Evolutionary conservation across 2,329 filamentous ascomycete species (phyloP).

Genomic region (Leptographium lundbergii): DNA sequence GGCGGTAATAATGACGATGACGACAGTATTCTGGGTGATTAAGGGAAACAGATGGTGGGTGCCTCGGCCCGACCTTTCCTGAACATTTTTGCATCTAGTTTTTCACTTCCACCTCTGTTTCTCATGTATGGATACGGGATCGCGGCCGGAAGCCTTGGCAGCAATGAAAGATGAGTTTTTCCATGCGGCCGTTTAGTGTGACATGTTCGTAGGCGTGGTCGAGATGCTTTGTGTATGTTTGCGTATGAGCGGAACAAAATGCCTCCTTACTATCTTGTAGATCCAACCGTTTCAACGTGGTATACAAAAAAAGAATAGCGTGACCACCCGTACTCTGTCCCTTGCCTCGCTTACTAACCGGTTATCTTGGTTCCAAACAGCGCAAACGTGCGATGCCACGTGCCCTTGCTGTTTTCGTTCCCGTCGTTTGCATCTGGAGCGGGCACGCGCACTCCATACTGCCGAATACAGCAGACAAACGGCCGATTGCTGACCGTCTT

Average conservation of each 20-base stretch:
- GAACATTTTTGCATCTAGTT: not conserved
- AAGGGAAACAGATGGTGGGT: not conserved
- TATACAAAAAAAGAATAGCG: too few relatives aligned
- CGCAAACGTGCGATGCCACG: constrained; percentile 51
- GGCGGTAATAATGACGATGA: constrained; percentile 28
- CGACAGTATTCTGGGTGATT: constrained; percentile 34
- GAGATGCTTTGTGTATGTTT: too few relatives aligned
- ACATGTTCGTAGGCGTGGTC: too few relatives aligned
- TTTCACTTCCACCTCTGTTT: not conserved
- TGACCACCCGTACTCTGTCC: too few relatives aligned
- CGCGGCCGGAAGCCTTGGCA: not conserved
- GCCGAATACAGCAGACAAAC: constrained; percentile 57
- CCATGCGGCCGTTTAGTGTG: not conserved
- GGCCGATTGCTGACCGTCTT: constrained; percentile 35
- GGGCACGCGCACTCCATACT: constrained; percentile 48
- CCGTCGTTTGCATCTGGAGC: constrained; percentile 18
- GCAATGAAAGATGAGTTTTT: not conserved
- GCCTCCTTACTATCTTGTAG: too few relatives aligned
- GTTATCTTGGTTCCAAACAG: constrained; percentile 52
- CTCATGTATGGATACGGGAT: not conserved
- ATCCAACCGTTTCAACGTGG: too few relatives aligned
- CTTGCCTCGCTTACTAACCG: too few relatives aligned
- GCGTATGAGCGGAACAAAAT: not conserved
- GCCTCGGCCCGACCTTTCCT: not conserved
- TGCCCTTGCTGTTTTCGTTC: constrained; percentile 16